Evolutionary conservation across 176 grass and related monocot genomes (phyloP).

Genomic region (Oryza brachyantha): DNA sequence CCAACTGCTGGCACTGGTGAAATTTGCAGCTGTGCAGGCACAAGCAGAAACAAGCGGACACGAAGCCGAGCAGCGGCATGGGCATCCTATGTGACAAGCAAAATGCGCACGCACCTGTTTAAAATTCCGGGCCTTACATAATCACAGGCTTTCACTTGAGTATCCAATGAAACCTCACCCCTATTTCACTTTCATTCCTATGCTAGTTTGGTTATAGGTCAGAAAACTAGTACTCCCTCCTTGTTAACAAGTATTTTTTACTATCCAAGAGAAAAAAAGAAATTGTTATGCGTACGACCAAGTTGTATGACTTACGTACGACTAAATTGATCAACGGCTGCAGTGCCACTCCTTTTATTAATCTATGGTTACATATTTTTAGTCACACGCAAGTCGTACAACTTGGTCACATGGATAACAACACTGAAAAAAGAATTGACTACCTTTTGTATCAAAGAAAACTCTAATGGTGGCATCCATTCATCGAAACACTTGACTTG

Average conservation of each 20-base stretch:
- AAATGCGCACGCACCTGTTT: neutral
- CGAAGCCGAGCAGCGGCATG: neutral
- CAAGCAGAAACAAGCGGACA: conserved; percentile 19
- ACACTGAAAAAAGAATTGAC: no score
- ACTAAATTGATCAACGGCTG: no score
- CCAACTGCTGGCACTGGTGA: conserved; percentile 5
- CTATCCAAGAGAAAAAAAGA: no score
- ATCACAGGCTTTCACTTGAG: neutral
- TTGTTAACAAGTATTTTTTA: no score
- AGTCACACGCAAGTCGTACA: no score
- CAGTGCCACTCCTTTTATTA: no score
- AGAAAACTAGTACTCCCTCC: no score
- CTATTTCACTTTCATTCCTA: neutral
- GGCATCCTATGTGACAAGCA: conserved; percentile 21
- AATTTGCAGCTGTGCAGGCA: neutral
- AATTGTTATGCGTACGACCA: no score
- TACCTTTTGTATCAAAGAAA: no score
- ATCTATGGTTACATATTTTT: no score
- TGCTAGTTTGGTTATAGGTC: neutral
- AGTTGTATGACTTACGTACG: no score
- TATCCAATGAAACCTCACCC: neutral
- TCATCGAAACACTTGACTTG: neutral
- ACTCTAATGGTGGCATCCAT: neutral
- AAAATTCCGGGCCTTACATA: neutral
- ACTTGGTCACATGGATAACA: no score